Evolutionary conservation across 805 yeast genomes (phyloP), one percentile per base, ranked within the genome.

Genomic region (Lachancea sp.): DNA sequence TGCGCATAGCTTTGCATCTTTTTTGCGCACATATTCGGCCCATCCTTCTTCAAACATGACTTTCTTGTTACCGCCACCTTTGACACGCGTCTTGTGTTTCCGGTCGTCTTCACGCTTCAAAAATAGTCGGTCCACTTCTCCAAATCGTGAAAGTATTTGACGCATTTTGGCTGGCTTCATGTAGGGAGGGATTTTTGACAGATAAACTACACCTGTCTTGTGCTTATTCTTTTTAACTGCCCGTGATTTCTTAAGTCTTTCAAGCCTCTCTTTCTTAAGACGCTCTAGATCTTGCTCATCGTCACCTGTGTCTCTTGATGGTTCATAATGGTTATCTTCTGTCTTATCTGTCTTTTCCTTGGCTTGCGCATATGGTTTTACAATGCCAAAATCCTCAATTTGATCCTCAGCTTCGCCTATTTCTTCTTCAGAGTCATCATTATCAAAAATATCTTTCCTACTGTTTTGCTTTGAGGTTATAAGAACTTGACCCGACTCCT

Each of bases 141-240:
- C 98, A 64, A 90, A 92, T 46, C 86, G 69, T 3, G 79, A 62
- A 24, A 92, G 67, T 9, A 92, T 74, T 38, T 88, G 92, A 52
- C 95, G 73, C 64, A 92, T 69, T 58, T 88, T 92, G 2, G 82
- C 77, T 1, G 98, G 97, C 58, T 89, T 89, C 98, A 92, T 92
- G 58, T 83, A 92, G 19, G 98, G 98, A 0, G 98, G 98, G 8
- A 92, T 75, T 36, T 81, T 75, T 0, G 97, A 88, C 2, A 92
- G 62, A 52, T 92, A 92, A n/a, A 95, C 81, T 2, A 92, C 96
- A 4, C 98, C 98, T 0, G 96, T 80, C 51, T 75, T 79, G 41
- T 69, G 70, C 45, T 72, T 76, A 26, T 75, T 70, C 50, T 73
- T 74, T 49, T 72, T 72, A 45, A 74, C 71, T 45, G 55, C 48